phyloP scores from a whole-genome alignment of 1,284 basidiomycete genomes.

The Lignosus rhinocerotis region DNA sequence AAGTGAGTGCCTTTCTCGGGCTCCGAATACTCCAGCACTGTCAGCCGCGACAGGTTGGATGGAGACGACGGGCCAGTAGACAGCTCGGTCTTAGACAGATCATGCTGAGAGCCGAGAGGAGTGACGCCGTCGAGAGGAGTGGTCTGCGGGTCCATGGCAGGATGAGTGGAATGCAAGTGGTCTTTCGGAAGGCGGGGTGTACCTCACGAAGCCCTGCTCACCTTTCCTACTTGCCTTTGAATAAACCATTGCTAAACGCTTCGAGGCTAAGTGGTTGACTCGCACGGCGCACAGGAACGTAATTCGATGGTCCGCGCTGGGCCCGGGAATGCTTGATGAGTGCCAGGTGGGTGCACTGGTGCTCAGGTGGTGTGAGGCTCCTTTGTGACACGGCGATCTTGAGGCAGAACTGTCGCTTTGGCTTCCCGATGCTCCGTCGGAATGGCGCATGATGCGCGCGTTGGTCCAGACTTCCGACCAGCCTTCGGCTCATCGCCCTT shows the following conservation, averaged over 20 bases:
- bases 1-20: conserved; percentile 15
- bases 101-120: neutral
- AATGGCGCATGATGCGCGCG: neutral
- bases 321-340: neutral
- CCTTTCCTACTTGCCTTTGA: neutral
- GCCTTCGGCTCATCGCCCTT: neutral
- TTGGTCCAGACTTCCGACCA: neutral
- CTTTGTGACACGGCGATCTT: neutral
- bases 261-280: neutral
- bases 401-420: neutral
- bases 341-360: too few relatives aligned
- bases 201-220: neutral
- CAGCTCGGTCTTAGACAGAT: neutral
- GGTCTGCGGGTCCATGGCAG: neutral
- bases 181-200: neutral
- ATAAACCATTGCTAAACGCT: neutral
- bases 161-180: neutral
- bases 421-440: neutral
- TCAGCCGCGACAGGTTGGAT: conserved; percentile 4
- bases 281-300: neutral
- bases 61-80: neutral
- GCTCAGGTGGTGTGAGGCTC: neutral
- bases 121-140: neutral
- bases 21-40: conserved; percentile 15
- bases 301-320: neutral